Evolutionary conservation across 2,329 filamentous ascomycete genomes (phyloP).

Genomic region (Botrytis elliptica): DNA sequence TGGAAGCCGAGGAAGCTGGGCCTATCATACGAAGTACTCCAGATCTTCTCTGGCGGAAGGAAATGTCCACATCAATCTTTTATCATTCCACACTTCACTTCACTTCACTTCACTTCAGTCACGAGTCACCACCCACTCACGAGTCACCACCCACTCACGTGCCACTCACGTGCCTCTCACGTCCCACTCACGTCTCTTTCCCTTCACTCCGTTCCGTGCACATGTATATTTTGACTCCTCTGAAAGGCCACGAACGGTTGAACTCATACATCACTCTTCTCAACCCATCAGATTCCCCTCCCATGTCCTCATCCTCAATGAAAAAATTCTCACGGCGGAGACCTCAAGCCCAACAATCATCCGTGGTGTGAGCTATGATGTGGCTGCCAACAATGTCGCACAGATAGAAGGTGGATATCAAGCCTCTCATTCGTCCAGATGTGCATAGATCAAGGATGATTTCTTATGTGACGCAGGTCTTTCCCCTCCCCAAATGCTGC

Average conservation of each 20-base stretch:
- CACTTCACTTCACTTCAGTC: not conserved
- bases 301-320: not conserved
- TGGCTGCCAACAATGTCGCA: constrained; percentile 18
- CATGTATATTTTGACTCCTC: not conserved
- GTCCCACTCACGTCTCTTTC: not conserved
- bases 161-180: not conserved
- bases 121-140: not conserved
- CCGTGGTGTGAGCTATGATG: constrained; percentile 11
- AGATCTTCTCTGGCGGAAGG: not conserved
- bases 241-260: rapidly evolving
- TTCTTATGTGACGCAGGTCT: constrained; percentile 1
- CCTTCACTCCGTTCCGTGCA: not conserved
- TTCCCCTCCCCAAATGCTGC: not conserved
- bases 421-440: not conserved
- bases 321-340: not conserved
- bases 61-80: not conserved
- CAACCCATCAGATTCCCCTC: not conserved
- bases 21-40: not conserved
- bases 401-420: constrained; percentile 4
- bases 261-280: not conserved
- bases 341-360: not conserved
- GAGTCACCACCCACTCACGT: not conserved
- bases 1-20: not conserved
- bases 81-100: not conserved
- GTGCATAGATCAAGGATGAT: not conserved